Evolutionary conservation across 1,139 yeast genomes (phyloP).

Genomic region (Zygoascus sp.): DNA sequence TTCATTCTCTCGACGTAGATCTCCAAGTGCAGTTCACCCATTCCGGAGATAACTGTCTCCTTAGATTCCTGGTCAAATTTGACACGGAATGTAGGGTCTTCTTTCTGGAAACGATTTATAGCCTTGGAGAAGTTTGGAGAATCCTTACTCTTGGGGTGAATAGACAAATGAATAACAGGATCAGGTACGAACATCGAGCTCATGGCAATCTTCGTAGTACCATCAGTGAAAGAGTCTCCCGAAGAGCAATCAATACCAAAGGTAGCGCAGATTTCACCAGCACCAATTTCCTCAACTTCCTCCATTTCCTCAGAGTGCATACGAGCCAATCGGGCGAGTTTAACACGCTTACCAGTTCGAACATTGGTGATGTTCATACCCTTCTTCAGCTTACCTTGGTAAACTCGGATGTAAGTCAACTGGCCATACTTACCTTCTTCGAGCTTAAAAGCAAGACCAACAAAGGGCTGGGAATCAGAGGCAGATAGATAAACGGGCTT

Average conservation of each 20-base stretch:
- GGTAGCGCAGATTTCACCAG: conserved; percentile 99
- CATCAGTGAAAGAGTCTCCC: conserved; percentile 94
- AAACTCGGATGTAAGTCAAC: conserved; percentile 90
- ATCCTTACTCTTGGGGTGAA: conserved; percentile 84
- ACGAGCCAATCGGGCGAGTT: conserved; percentile 92
- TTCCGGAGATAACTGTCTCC: conserved; percentile 94
- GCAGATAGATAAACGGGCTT: conserved; percentile 72
- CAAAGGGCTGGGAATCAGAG: conserved; percentile 72
- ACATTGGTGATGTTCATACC: conserved; percentile 87
- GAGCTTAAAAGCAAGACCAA: conserved; percentile 93
- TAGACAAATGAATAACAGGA: conserved; percentile 91
- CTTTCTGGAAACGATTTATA: conserved; percentile 93
- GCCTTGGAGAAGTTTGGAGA: conserved; percentile 92
- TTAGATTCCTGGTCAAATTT: conserved; percentile 86
- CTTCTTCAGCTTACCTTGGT: conserved; percentile 90
- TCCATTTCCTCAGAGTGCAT: conserved; percentile 99
- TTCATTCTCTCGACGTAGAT: conserved; percentile 96
- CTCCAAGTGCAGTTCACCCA: conserved; percentile 97
- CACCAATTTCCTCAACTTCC: conserved; percentile 91
- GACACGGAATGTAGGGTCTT: conserved; percentile 97
- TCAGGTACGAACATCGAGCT: conserved; percentile 98
- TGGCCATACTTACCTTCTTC: conserved; percentile 99
- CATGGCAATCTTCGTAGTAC: conserved; percentile 68
- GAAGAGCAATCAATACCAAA: conserved; percentile 99
- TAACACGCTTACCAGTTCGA: conserved; percentile 88